Percentiles rank a stretch among this genome's conserved stretches.
These are phyloP conservation scores for Pseudohalonectria lignicola DNA, from an alignment of 2,329 filamentous ascomycete genomes.

Conservation along the genomic window DNA sequence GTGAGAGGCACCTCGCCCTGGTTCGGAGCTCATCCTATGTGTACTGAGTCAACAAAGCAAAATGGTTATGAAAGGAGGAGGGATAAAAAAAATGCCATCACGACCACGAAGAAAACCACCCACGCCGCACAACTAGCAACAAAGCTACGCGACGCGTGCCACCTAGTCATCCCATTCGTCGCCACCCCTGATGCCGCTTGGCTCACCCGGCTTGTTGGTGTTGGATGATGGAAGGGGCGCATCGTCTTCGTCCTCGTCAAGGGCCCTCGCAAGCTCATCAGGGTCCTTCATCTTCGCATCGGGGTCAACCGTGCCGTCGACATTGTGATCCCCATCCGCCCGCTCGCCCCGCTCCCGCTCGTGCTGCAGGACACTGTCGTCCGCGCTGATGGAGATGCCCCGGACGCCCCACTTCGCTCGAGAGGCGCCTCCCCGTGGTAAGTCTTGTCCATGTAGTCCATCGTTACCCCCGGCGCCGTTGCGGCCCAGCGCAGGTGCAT, in stretches of 20 bases:
- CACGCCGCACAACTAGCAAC: no score
- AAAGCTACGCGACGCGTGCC: no score
- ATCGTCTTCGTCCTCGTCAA: constrained; percentile 46
- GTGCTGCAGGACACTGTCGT: constrained; percentile 44
- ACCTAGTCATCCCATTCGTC: constrained; percentile 12
- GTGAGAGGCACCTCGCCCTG: no score
- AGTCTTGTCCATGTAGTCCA: no score
- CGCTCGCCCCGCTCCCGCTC: constrained; percentile 27
- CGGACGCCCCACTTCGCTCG: constrained; percentile 51
- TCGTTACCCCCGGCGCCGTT: constrained; percentile 9
- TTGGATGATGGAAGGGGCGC: constrained; percentile 1
- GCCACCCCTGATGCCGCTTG: constrained; percentile 8
- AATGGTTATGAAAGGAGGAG: no score
- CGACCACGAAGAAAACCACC: no score
- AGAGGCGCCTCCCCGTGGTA: constrained; percentile 12
- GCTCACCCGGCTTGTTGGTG: background rate
- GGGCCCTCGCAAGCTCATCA: constrained; percentile 49
- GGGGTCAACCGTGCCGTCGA: constrained; percentile 39
- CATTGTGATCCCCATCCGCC: constrained; percentile 27
- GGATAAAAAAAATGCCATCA: no score
- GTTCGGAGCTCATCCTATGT: no score
- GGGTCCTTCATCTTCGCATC: constrained; percentile 58
- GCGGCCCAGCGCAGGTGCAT: constrained; percentile 33
- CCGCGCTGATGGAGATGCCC: constrained; percentile 56
- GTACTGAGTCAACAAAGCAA: no score